Evolutionary conservation across 352 stramenopile species (phyloP).

Genomic region (Pythium dissotocum): DNA sequence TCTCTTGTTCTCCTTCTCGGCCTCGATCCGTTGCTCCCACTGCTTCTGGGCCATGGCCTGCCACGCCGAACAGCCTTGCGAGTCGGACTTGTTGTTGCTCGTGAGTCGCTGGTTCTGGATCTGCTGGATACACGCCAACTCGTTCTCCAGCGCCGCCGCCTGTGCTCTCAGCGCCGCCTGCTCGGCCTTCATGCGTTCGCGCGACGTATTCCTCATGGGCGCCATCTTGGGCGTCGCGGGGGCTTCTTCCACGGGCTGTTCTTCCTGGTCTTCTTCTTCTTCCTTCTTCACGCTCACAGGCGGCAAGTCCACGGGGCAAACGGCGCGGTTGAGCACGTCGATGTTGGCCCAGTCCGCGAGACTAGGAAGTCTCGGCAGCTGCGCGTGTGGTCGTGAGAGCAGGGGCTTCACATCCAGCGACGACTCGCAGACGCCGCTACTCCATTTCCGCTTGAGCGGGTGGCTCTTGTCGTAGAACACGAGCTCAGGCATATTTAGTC

Average conservation of each 20-base stretch:
- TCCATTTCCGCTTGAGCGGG: conserved; percentile 25
- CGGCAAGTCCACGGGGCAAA: not conserved
- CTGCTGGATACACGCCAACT: conserved; percentile 19
- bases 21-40: conserved; percentile 20
- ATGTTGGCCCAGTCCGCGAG: conserved; percentile 22
- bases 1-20: conserved; percentile 24
- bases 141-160: conserved; percentile 18
- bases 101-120: conserved; percentile 18
- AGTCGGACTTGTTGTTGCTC: not conserved
- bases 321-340: not conserved
- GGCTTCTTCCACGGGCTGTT: not conserved
- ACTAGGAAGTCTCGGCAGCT: conserved; percentile 18
- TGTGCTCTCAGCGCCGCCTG: conserved; percentile 20
- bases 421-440: conserved; percentile 1
- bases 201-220: conserved; percentile 25
- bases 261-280: no score
- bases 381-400: not conserved
- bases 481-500: conserved; percentile 15
- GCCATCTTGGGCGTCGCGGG: not conserved
- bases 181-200: conserved; percentile 29
- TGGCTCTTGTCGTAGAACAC: conserved; percentile 26
- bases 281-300: not conserved
- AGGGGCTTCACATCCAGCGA: not conserved
- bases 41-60: conserved; percentile 22
- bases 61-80: conserved; percentile 12